Evolutionary conservation across 306 rosid species (phyloP), one percentile per base, ranked within the genome.

Genomic region (Castanopsis chinensis): DNA sequence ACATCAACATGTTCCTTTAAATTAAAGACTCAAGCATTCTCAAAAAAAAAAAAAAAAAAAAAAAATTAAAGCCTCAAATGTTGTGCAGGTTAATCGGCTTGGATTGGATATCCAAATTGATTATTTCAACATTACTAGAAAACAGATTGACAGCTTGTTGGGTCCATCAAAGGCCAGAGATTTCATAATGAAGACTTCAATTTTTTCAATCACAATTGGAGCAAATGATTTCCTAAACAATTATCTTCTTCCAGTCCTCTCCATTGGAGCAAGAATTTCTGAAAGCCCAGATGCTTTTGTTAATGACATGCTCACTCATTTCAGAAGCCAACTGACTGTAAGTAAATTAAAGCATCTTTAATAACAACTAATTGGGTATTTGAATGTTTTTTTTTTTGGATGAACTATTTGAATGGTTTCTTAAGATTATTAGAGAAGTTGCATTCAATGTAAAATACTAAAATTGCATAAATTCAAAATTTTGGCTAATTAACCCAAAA

Each of bases 21-120:
- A 18, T 35, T 27, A 1, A 63, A 63, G 69, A 63, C 19, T 32
- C 10, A 14, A 17, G 27, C 27, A 25, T 25, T 25, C 27, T 25
- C 27, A 25, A 25, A 25, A 25, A 25, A 25, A 1, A 1, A 25
- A 25, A 25, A 25, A 25, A 25, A 1, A 1, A 25, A 25, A 25
- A 25, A 23, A 25, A 61, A 18, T 35, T 27, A 1, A 63, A 63
- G 69, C 28, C 19, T 32, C 10, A 14, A 17, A 2, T 33, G 23
- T 51, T 51, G 28, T 75, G 53, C 91, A 92, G 99, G 91, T 95
- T 64, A 95, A 95, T 78, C 82, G 98, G 78, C 57, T 95, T 68
- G 98, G 99, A 82, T 77, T 95, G 98, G 98, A 95, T 71, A 19
- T 93, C 75, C 99, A 95, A 71, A 81, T 95, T 71, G 99, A 95